A percentile compares a stretch with the other conserved stretches of the same genome.
These are phyloP conservation scores for Fusarium veterinarium DNA, from an alignment of 2,329 filamentous ascomycete species.

Conservation along the genomic window DNA sequence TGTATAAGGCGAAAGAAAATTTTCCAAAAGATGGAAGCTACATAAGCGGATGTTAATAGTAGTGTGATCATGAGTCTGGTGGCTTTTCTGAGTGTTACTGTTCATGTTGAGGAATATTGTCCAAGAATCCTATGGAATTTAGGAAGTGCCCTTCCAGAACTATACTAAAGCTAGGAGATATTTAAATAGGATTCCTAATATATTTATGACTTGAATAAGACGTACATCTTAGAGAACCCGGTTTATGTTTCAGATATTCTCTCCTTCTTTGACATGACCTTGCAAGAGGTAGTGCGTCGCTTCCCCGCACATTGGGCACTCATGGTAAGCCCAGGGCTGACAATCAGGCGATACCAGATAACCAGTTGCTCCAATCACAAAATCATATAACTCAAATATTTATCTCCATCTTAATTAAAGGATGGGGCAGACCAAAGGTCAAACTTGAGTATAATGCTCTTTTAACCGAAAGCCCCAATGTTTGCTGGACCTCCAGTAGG, in stretches of 20 bases:
- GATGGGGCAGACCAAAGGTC: accelerated
- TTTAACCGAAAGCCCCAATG: accelerated
- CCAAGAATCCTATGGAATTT: accelerated
- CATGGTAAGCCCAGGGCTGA: not conserved
- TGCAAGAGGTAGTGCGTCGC: not conserved
- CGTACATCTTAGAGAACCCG: accelerated
- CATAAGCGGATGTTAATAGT: no score
- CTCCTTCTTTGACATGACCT: no score
- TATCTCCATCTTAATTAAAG: accelerated
- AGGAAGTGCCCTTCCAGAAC: accelerated
- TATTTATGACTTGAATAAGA: accelerated
- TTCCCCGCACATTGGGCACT: not conserved
- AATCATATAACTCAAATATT: accelerated
- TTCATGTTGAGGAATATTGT: accelerated
- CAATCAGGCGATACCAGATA: not conserved
- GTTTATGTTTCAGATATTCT: no score
- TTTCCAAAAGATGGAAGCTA: accelerated
- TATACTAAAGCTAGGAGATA: no score
- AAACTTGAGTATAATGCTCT: no score
- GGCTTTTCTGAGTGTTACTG: no score
- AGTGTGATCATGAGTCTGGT: no score
- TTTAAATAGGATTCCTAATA: not conserved
- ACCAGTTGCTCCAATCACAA: not conserved
- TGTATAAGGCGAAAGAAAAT: not conserved
- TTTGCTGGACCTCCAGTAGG: no score